Conservation (phyloP, 805 yeast genomes). For the Maudiozyma barnettii region DNA sequence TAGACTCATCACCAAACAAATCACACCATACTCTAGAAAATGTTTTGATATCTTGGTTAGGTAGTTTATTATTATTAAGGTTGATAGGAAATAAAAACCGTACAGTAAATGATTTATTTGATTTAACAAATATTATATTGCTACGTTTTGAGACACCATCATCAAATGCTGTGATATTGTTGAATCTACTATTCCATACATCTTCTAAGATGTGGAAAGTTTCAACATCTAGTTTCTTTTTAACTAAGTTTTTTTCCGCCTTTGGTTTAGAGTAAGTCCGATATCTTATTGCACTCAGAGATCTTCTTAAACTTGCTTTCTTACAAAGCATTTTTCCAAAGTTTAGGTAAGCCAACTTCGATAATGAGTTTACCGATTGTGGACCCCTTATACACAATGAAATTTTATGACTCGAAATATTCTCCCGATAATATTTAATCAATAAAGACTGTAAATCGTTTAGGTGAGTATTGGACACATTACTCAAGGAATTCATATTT, state of each 20-base stretch:
- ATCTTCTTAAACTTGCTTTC: background rate
- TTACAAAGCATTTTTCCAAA: conserved; percentile 17
- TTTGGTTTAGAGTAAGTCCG: background rate
- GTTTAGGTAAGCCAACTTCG: conserved; percentile 38
- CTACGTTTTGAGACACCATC: background rate
- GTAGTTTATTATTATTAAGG: conserved; percentile 5
- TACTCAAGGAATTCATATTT: conserved; percentile 39
- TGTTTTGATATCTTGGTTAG: conserved; percentile 19
- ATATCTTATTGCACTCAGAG: background rate
- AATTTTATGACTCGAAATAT: conserved; percentile 43
- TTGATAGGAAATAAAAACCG: conserved; percentile 41
- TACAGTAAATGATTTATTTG: conserved; percentile 28
- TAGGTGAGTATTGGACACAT: conserved; percentile 27
- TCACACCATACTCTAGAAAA: conserved; percentile 43
- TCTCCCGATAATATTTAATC: conserved; percentile 30
- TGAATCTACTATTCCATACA: conserved; percentile 15
- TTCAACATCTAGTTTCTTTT: background rate
- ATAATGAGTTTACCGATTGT: conserved; percentile 49
- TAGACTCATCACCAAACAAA: conserved; percentile 54
- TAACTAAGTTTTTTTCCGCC: background rate
- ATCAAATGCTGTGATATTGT: background rate
- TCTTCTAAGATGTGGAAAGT: conserved; percentile 16
- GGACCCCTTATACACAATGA: conserved; percentile 56
- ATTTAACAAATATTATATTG: conserved; percentile 33
- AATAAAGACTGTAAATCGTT: conserved; percentile 32